Evolutionary conservation across 352 stramenopile genomes (phyloP).

Genomic region (Globisporangium rhizosaccharum): DNA sequence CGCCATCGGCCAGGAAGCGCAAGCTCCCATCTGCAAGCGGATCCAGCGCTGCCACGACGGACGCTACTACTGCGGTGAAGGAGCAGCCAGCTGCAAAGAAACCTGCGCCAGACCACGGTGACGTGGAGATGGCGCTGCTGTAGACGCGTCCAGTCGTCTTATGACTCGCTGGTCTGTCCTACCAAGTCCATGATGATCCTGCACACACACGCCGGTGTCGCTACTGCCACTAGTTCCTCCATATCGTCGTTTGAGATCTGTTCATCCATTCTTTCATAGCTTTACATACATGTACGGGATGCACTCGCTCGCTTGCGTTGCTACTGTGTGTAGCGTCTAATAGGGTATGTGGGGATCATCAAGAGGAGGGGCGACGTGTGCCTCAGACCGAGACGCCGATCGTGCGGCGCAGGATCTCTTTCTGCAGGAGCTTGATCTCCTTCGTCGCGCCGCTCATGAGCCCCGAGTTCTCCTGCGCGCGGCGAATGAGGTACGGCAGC

Average conservation of each 20-base stretch:
- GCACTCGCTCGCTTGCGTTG: too few relatives aligned
- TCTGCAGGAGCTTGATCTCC: constrained; percentile 64
- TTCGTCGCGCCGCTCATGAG: constrained; percentile 82
- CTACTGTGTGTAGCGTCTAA: not conserved
- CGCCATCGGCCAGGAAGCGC: constrained; percentile 9
- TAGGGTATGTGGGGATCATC: not conserved
- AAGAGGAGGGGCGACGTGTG: not conserved
- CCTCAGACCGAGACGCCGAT: constrained; percentile 4
- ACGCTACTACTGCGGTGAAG: not conserved
- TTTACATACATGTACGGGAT: too few relatives aligned
- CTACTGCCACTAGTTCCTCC: too few relatives aligned
- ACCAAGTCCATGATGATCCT: too few relatives aligned
- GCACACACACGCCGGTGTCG: too few relatives aligned
- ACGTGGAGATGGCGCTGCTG: too few relatives aligned
- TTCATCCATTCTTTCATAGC: too few relatives aligned
- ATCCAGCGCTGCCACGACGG: not conserved
- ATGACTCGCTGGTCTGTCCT: too few relatives aligned
- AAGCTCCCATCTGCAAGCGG: not conserved
- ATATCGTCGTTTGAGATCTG: too few relatives aligned
- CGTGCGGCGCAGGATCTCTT: constrained; percentile 59
- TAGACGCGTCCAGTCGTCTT: too few relatives aligned
- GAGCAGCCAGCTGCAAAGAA: not conserved
- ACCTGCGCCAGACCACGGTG: not conserved
- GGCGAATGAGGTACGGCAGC: constrained; percentile 96
- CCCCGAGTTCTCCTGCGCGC: constrained; percentile 95